Percentiles rank a stretch among this genome's conserved stretches.
Evolutionary conservation across 129 eudicot species (phyloP).

Genomic region (Solidago caesia): DNA sequence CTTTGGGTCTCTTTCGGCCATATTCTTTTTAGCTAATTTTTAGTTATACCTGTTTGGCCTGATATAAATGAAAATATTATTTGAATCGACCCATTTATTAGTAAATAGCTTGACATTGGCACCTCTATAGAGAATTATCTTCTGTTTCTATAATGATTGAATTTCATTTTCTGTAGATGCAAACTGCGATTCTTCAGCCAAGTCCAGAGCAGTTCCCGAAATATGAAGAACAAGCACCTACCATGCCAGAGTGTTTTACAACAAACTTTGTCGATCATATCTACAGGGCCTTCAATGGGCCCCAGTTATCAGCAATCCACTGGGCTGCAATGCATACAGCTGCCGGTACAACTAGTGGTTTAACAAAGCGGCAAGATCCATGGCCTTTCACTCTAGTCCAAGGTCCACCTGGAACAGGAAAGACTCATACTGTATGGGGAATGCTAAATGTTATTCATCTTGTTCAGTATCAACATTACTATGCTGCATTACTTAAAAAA

Average conservation of each 20-base stretch:
- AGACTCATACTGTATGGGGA: conserved; percentile 98
- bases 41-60: neutral
- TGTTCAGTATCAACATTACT: conserved; percentile 95
- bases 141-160: conserved; percentile 14
- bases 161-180: conserved; percentile 60
- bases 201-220: conserved; percentile 92
- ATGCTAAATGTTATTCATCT: conserved; percentile 97
- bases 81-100: neutral
- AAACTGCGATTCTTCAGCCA: conserved; percentile 93
- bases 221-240: conserved; percentile 83
- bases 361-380: conserved; percentile 75
- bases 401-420: conserved; percentile 99
- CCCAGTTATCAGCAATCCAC: conserved; percentile 91
- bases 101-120: neutral
- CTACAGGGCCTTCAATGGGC: conserved; percentile 66
- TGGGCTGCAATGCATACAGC: conserved; percentile 99
- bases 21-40: too few relatives aligned
- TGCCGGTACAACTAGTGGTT: conserved; percentile 75
- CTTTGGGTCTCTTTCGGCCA: too few relatives aligned
- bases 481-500: conserved; percentile 83
- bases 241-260: conserved; percentile 92
- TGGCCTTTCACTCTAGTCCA: conserved; percentile 99
- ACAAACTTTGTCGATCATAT: conserved; percentile 77
- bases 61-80: neutral
- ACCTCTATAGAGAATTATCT: neutral